Conservation (phyloP, 495 filamentous ascomycete species). For the Xylaria curta region DNA sequence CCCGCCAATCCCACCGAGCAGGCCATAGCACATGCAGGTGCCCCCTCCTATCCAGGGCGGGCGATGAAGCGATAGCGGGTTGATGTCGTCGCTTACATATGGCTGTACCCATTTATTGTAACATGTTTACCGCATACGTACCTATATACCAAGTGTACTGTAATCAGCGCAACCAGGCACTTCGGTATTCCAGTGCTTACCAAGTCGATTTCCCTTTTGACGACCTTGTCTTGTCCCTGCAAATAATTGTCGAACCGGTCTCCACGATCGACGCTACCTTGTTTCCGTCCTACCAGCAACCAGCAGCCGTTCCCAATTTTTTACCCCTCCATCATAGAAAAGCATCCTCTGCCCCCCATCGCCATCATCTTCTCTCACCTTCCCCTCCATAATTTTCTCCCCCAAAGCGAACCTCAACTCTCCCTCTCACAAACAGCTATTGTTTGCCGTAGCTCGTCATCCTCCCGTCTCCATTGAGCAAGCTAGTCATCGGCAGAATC, state of each 20-base stretch:
- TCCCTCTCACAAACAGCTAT: conserved; percentile 10
- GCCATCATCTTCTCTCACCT: conserved; percentile 30
- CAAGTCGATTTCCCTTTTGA: conserved; percentile 23
- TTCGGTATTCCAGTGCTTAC: conserved; percentile 13
- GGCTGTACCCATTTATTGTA: conserved; percentile 2
- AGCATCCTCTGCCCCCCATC: conserved; percentile 38
- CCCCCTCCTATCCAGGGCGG: not conserved
- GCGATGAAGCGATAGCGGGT: conserved; percentile 14
- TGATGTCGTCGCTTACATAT: conserved; percentile 12
- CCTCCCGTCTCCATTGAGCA: conserved; percentile 29
- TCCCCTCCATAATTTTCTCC: conserved; percentile 32
- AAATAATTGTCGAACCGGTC: conserved; percentile 18
- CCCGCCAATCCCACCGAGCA: conserved; percentile 1
- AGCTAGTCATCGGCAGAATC: conserved; percentile 29
- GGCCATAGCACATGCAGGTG: conserved; percentile 3
- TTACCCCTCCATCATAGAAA: conserved; percentile 35
- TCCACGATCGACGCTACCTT: conserved; percentile 27
- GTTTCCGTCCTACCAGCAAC: conserved; percentile 25
- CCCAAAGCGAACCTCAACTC: conserved; percentile 15
- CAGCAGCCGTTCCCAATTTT: conserved; percentile 30
- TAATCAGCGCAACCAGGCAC: conserved; percentile 23
- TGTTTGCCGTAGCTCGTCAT: conserved; percentile 25
- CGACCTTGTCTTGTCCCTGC: conserved; percentile 21
- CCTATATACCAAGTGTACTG: too few relatives aligned
- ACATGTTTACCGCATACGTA: conserved; percentile 11